Conservation (phyloP, 2,329 filamentous ascomycete genomes). For the Blastomyces silverae region DNA sequence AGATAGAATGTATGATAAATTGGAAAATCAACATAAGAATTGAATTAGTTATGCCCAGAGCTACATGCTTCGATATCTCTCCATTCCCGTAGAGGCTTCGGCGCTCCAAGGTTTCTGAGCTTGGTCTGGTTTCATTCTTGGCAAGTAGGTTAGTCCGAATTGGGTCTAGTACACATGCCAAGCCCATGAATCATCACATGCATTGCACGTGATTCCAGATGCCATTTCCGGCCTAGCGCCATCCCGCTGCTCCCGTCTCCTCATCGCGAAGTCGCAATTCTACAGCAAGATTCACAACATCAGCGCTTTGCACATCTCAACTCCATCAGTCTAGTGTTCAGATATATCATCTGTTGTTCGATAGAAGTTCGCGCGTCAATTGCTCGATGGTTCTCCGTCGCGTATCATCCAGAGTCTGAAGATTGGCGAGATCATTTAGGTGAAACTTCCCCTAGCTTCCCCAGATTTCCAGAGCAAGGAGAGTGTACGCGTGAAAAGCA, state of each 20-base stretch:
- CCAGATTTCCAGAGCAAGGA: constrained; percentile 1
- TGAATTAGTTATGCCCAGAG: background rate
- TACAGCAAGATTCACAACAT: constrained; percentile 6
- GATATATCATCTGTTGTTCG: background rate
- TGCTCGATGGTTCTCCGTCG: constrained; percentile 2
- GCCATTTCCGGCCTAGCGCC: background rate
- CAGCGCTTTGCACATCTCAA: constrained; percentile 2
- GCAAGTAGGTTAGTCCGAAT: background rate
- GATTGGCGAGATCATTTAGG: background rate
- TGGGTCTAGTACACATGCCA: background rate
- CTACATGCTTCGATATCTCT: too few relatives aligned
- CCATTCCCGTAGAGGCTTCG: too few relatives aligned
- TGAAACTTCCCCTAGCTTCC: constrained; percentile 7
- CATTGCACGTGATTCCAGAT: background rate
- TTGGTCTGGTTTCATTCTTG: background rate
- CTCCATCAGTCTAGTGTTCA: background rate
- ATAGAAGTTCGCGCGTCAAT: background rate
- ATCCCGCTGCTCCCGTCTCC: background rate
- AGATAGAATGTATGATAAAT: background rate
- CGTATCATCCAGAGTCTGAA: background rate
- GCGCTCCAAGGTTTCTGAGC: too few relatives aligned
- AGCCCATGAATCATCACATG: background rate
- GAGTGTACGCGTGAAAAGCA: background rate
- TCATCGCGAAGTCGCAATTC: constrained; percentile 9
- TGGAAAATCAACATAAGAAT: background rate